Evolutionary conservation across 495 filamentous ascomycete genomes (phyloP), one percentile per base, ranked within the genome.

Genomic region (Neurospora terricola): DNA sequence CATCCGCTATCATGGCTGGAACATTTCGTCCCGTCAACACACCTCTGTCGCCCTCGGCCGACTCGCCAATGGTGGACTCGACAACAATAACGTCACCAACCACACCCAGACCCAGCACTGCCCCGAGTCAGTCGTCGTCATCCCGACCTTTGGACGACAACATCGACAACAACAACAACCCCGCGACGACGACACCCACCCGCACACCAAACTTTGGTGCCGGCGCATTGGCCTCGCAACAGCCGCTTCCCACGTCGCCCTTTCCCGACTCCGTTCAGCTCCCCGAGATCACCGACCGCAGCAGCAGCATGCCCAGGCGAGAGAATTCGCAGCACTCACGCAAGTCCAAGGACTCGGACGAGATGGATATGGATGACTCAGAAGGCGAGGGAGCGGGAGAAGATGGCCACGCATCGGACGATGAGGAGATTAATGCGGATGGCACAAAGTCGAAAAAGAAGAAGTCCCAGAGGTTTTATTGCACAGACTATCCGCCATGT

Each of bases 381-480:
- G 92, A 93, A 30, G 90, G 77, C 62, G 84, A 86, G 73, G 81
- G 71, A 2, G 77, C 72, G 1, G 79, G 72, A 54, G 83, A 88
- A 37, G 92, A 91, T 16, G 87, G 87, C 38, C 91, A 88, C n/a
- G 89, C 84, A 11, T 95, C 94, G 18, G 93, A 95, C 72, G 89
- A 90, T 54, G 94, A 96, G 73, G 91, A 88, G 74, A 87, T 91
- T n/a, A 86, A 86, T 71, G 84, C 81, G 9, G 89, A 88, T 70
- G 92, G 89, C 11, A 87, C 91, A 34, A 86, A 87, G 71, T 89
- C 87, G 66, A 97, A 96, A 81, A 97, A 97, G 86, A 98, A 98
- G 83, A 98, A 97, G 81, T 94, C 94, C 2, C 94, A 97, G 79
- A 88, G 94, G 62, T 99, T 99, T 78, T 98, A 93, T 80, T 99